Percentiles rank a stretch among this genome's conserved stretches.
These are phyloP conservation scores for Claviceps maximensis DNA, from an alignment of 2,329 filamentous ascomycete species.

Conservation along the genomic window DNA sequence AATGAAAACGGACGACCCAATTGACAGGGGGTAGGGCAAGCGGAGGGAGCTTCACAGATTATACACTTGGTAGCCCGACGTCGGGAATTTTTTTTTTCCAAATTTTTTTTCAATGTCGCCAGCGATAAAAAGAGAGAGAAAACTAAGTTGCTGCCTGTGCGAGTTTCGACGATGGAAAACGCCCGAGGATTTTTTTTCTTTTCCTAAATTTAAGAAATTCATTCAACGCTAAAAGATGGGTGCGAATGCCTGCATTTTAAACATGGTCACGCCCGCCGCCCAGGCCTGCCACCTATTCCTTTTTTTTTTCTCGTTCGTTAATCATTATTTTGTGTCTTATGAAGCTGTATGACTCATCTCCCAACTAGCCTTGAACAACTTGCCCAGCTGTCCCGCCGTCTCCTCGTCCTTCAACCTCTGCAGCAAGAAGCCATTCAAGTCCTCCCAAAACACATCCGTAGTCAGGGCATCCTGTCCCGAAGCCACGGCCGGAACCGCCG, in stretches of 20 bases:
- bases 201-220: not conserved
- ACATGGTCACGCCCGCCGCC: not conserved
- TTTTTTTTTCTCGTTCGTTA: not conserved
- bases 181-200: not conserved
- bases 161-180: not conserved
- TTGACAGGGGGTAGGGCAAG: not conserved
- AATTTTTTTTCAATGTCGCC: not conserved
- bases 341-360: slow-evolving; percentile 28
- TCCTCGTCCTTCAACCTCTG: slow-evolving; percentile 63
- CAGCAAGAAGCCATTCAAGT: slow-evolving; percentile 67
- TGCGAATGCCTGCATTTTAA: not conserved
- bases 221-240: not conserved
- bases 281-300: not conserved
- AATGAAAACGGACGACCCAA: not conserved
- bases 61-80: slow-evolving; percentile 3
- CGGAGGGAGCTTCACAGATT: not conserved
- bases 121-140: not conserved
- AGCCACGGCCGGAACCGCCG: slow-evolving; percentile 14
- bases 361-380: slow-evolving; percentile 61
- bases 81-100: slow-evolving; percentile 2
- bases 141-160: not conserved
- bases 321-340: slow-evolving; percentile 6
- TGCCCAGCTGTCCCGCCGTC: slow-evolving; percentile 49
- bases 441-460: slow-evolving; percentile 71
- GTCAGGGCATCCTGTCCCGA: slow-evolving; percentile 49